Evolutionary conservation across 2,329 filamentous ascomycete genomes (phyloP).

Genomic region (Sclerotinia nivalis): DNA sequence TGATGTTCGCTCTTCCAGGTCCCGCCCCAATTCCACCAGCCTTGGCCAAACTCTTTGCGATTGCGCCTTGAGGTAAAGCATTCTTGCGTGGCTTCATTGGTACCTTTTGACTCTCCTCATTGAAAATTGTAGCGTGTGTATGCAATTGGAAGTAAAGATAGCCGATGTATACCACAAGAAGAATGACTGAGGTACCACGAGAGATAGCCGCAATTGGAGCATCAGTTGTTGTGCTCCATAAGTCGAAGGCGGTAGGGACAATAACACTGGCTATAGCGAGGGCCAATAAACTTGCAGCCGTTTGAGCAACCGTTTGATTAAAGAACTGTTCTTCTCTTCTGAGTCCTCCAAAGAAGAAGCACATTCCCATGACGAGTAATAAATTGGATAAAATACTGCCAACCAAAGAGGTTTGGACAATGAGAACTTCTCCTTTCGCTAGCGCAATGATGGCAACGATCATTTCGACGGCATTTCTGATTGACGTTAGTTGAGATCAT

Average conservation of each 20-base stretch:
- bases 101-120: slow-evolving; percentile 75
- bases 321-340: slow-evolving; percentile 81
- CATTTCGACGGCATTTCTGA: slow-evolving; percentile 79
- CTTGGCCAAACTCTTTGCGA: slow-evolving; percentile 38
- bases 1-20: slow-evolving; percentile 34
- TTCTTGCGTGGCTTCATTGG: slow-evolving; percentile 56
- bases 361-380: slow-evolving; percentile 86
- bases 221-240: slow-evolving; percentile 46
- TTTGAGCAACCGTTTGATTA: slow-evolving; percentile 90
- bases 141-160: slow-evolving; percentile 92
- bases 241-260: slow-evolving; percentile 83
- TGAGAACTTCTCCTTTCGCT: slow-evolving; percentile 64
- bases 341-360: slow-evolving; percentile 75
- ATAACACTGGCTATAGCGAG: slow-evolving; percentile 76
- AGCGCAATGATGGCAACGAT: slow-evolving; percentile 88
- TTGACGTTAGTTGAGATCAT: slow-evolving; percentile 34
- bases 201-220: slow-evolving; percentile 62
- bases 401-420: slow-evolving; percentile 90
- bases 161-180: slow-evolving; percentile 78
- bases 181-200: slow-evolving; percentile 73
- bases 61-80: slow-evolving; percentile 39
- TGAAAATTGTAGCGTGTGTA: slow-evolving; percentile 80
- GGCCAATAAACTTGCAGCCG: slow-evolving; percentile 70
- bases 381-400: slow-evolving; percentile 91
- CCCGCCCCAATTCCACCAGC: slow-evolving; percentile 40